phyloP scores from a whole-genome alignment of 768 basidiomycete species.

The Dentipellis sp. region DNA sequence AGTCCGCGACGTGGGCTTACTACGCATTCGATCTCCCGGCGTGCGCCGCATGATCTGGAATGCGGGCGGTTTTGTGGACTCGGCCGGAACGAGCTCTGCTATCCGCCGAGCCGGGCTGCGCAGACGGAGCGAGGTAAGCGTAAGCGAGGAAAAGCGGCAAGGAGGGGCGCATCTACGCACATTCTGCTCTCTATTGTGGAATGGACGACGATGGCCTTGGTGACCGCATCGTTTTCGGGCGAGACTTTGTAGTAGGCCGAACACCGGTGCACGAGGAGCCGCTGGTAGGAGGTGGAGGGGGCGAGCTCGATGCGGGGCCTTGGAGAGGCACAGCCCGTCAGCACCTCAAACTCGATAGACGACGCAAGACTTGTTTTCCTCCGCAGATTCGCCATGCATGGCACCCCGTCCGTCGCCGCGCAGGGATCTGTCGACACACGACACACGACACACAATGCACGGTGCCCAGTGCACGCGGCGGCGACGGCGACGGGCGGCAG shows the following conservation, averaged over 20 bases:
- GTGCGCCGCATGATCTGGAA: slow-evolving; percentile 84
- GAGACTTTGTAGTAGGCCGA: slow-evolving; percentile 71
- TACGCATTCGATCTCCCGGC: slow-evolving; percentile 41
- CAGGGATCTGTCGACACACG: not conserved
- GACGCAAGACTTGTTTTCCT: not conserved
- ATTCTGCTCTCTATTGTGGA: slow-evolving; percentile 61
- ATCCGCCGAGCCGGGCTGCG: slow-evolving; percentile 61
- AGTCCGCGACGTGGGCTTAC: slow-evolving; percentile 57
- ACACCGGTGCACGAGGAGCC: slow-evolving; percentile 79
- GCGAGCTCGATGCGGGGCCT: slow-evolving; percentile 59
- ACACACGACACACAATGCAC: not conserved
- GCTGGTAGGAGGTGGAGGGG: slow-evolving; percentile 74
- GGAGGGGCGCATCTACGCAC: slow-evolving; percentile 35
- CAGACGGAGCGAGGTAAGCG: slow-evolving; percentile 12
- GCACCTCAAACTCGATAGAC: not conserved
- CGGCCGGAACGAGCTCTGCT: slow-evolving; percentile 70
- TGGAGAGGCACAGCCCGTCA: slow-evolving; percentile 5
- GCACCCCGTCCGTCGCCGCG: too few species aligned
- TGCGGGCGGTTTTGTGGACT: slow-evolving; percentile 59
- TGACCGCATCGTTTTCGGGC: slow-evolving; percentile 56
- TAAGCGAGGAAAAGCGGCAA: slow-evolving; percentile 3
- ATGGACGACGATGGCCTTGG: slow-evolving; percentile 53
- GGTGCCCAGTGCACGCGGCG: not conserved
- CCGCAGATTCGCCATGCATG: not conserved
- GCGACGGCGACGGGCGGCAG: not conserved